Conservation (phyloP, 441 rosid species). For the Jatropha podagrica region DNA sequence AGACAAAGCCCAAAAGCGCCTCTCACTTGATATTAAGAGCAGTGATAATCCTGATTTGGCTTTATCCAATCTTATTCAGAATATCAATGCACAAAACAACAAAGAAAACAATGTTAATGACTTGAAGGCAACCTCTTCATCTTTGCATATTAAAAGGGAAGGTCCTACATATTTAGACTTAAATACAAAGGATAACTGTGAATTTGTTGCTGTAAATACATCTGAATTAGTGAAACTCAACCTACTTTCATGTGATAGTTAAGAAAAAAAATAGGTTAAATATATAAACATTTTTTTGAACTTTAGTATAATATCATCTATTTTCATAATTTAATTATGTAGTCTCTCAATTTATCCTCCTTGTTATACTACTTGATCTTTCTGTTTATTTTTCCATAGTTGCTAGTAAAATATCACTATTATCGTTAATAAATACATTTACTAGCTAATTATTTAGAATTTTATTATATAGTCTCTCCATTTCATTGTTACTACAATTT, state of each 20-base stretch:
- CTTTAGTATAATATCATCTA: no score
- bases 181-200: conserved; percentile 49
- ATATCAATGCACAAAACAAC: conserved; percentile 28
- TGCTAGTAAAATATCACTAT: no score
- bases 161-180: conserved; percentile 48
- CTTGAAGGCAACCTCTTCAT: conserved; percentile 24
- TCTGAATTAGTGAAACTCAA: conserved; percentile 40
- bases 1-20: conserved; percentile 75
- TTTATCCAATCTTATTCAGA: conserved; percentile 38
- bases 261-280: background rate
- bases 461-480: no score
- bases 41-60: conserved; percentile 35
- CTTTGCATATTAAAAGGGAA: conserved; percentile 26
- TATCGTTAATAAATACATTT: no score
- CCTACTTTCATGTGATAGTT: conserved; percentile 35
- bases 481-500: no score
- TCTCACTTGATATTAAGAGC: conserved; percentile 32
- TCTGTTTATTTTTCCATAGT: no score
- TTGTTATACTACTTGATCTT: no score
- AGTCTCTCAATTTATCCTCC: no score
- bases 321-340: no score
- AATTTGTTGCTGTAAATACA: conserved; percentile 44
- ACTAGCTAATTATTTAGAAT: no score
- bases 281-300: no score
- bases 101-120: conserved; percentile 18